Base-by-base conservation (phyloP, 768 basidiomycete genomes). In the Tricholoma furcatifolium region DNA sequence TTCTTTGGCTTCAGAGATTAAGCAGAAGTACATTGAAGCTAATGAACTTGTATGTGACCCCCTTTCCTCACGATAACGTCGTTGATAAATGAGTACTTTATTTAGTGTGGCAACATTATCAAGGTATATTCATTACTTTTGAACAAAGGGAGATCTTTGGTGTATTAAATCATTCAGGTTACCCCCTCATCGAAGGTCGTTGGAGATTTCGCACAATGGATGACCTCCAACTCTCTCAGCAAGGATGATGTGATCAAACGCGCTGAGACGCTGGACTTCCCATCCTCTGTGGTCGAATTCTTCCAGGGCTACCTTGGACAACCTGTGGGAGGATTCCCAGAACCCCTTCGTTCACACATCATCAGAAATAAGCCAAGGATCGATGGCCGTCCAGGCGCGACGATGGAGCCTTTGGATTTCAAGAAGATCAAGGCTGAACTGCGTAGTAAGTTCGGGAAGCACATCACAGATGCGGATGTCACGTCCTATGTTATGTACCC, bases 261-360 rank as follows among this genome's bases (percentile, higher is more conserved):
- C 46, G 97, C 96, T 39, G 89, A 91, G 39, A 81, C 83, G 53
- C 85, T 99, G 54, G 97, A 99, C 71, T 98, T 99, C 87, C 97
- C 97, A 8, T 94, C 92, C 10, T 94, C 91, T 31, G 92, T 93
- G 43, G 91, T 93, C 38, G 96, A 98, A 65, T 99, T 97, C 81
- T 98, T 98, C 93, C 95, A 98, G 68, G 97, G 97, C 15, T 96
- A 94, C 73, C 90, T 99, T 57, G 96, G 97, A 30, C 93, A 98
- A 67, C 97, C 97, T 50, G 88, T 92, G 65, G 97, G 94, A 67
- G 96, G 97, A 43, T 98, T 98, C 89, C 97, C 97, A 52, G 97
- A 99, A 69, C 94, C 96, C 36, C 74, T 99, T 57, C 92, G 97
- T 58, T 81, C 85, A 58, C 82, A 85, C 59, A 82, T 99, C 65